These are phyloP conservation scores for Polychytrium aggregatum DNA, from an alignment of 192 early-diverging fungal genomes.

Conservation along the genomic window DNA sequence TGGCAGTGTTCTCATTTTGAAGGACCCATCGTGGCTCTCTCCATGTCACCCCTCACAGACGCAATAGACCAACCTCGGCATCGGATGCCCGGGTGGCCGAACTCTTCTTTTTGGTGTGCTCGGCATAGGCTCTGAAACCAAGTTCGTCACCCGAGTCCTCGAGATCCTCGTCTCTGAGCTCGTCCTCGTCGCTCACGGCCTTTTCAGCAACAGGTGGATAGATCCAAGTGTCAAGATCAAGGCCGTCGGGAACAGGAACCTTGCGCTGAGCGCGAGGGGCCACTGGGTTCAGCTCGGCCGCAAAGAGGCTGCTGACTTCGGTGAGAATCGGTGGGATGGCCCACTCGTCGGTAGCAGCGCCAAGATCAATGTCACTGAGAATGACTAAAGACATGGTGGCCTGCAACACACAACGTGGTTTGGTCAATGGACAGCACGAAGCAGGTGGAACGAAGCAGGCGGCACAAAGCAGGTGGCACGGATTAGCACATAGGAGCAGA, in stretches of 20 bases:
- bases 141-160: slow-evolving; percentile 24
- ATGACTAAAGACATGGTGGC: slow-evolving; percentile 10
- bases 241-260: slow-evolving; percentile 75
- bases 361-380: slow-evolving; percentile 1
- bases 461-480: too few relatives aligned
- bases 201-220: slow-evolving; percentile 52
- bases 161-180: slow-evolving; percentile 10
- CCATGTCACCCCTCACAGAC: not conserved
- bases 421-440: too few relatives aligned
- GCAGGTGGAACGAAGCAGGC: too few relatives aligned
- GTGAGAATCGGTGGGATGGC: slow-evolving; percentile 4
- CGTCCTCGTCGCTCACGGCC: slow-evolving; percentile 9
- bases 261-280: slow-evolving; percentile 80
- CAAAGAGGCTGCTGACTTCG: slow-evolving; percentile 32
- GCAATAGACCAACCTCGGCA: not conserved
- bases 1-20: not conserved
- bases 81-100: not conserved
- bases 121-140: slow-evolving; percentile 14
- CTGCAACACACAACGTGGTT: too few relatives aligned
- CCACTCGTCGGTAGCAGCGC: not conserved
- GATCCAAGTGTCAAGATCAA: slow-evolving; percentile 78
- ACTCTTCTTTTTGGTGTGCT: not conserved
- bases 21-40: slow-evolving; percentile 1
- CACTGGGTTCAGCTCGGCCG: slow-evolving; percentile 82
- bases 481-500: too few relatives aligned